Base-by-base conservation (phyloP, 225 moss, liverwort and hornwort genomes). In the Rhytidiadelphus loreus region DNA sequence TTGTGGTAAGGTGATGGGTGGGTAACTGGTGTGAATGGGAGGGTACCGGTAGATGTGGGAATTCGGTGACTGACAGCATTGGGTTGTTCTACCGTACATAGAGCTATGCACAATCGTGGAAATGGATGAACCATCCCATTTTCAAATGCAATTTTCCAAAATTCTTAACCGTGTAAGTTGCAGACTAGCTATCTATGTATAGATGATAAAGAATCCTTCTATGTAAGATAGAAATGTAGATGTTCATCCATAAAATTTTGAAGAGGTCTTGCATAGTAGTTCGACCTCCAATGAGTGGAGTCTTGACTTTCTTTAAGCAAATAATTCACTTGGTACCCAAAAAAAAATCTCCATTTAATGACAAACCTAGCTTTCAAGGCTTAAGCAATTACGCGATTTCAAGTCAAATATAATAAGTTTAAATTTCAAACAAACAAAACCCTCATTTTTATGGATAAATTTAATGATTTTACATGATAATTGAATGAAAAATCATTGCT, bases 341-440 rank as follows among this genome's bases (percentile, higher is more conserved):
- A 17, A 16, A 8, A 63, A 16, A 5, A 35, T 35, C 35, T 65
- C 11, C 11, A 35, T n/a, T n/a, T 4, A 0, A 6, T 11, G 11
- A 26, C 6, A 9, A 33, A 2, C 16, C 12, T 1, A 2, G 5
- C 5, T 0, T 32, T 6, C 17, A 1, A 17, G 4, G 33, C 8
- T 33, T 32, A 11, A 20, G 6, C 6, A 66, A 22, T 66, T 68
- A 13, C 0, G 1, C 1, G 0, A 23, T 68, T 0, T 39, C n/a
- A 39, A 68, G n/a, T 23, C 39, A 68, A 68, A 4, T 39, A 39
- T 13, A 39, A 2, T n/a, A 13, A 39, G 17, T 13, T 39, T 39
- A 7, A n/a, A 68, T 22, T 68, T n/a, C 22, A 7, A 22, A 68
- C 11, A 21, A 21, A 9, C 0, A 66, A 66, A 66, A 1, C 1